Evolutionary conservation across 306 rosid species (phyloP), one percentile per base, ranked within the genome.

Genomic region (Citrullus colocynthis): DNA sequence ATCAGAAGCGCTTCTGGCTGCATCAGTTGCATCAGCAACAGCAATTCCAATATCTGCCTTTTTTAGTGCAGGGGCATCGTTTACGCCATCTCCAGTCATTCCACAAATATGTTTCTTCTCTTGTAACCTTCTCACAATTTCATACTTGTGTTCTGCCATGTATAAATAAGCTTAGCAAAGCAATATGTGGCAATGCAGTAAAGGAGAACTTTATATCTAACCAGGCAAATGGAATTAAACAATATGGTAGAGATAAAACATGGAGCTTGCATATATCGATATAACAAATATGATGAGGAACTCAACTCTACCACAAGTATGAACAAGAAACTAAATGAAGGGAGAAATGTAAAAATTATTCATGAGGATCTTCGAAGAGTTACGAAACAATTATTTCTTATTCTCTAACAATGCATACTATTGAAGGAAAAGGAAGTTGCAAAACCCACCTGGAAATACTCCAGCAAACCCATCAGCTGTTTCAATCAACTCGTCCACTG

Each of bases 391-490:
- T 72, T 13, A 44, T 24, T 41, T 42, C 37, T 45, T 70, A 24
- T 70, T 6, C 12, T 34, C 73, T 65, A 65, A 7, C 15, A 37
- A 37, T 37, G 45, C 73, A 39, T 65, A 20, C 24, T 17, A 65
- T 64, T 70, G n/a, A 44, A 21, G 56, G 34, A 9, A 42, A 37
- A 42, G 3, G 45, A 58, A 78, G 61, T 20, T 51, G 63, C 37
- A 83, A 16, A 78, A 79, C 80, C 76, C 74, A 95, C 99, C 99
- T 34, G 99, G 99, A 88, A 96, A 96, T 41, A 96, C 99, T 78
- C 99, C 99, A 57, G 99, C 99, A 86, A 96, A 96, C 77, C 99
- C 99, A 79, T 96, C 99, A 7, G 99, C 99, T 83, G 91, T 92
- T 85, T 96, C 99, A 74, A 96, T 96, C 92, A 96, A 85, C 82